Percentiles rank a stretch among this genome's conserved stretches.
Evolutionary conservation across 2,329 filamentous ascomycete genomes (phyloP).

Genomic region (Curvularia sp.): DNA sequence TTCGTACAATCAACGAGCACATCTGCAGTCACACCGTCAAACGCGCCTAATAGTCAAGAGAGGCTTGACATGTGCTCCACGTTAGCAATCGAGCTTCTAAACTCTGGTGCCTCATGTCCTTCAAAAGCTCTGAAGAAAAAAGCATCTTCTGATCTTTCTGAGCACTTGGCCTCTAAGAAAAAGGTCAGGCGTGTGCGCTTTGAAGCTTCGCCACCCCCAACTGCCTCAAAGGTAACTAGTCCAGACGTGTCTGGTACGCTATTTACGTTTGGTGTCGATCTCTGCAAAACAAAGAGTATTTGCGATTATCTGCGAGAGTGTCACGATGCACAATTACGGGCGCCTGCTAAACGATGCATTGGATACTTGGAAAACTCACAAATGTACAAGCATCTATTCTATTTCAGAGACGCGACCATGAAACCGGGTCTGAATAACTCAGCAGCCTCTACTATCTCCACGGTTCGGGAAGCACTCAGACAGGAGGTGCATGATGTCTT

Average conservation of each 20-base stretch:
- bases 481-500: conserved; percentile 20
- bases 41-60: not conserved
- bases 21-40: not conserved
- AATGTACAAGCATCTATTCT: not conserved
- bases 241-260: not conserved
- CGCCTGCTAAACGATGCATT: conserved; percentile 20
- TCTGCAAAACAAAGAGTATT: conserved; percentile 34
- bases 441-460: not conserved
- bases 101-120: not conserved
- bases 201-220: not conserved
- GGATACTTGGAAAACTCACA: conserved; percentile 25
- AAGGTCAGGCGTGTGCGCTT: conserved; percentile 2
- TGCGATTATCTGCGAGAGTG: conserved; percentile 32
- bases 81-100: not conserved
- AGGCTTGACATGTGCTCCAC: not conserved
- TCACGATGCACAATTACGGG: conserved; percentile 11
- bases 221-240: not conserved
- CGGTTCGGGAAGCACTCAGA: not conserved
- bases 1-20: not conserved
- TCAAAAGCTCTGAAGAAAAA: conserved; percentile 26
- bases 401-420: not conserved
- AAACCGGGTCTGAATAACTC: not conserved
- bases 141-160: conserved; percentile 17
- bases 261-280: conserved; percentile 20
- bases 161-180: conserved; percentile 9